Evolutionary conservation across 2,329 filamentous ascomycete species (phyloP), one percentile per base, ranked within the genome.

Genomic region (Sporothrix inflata): DNA sequence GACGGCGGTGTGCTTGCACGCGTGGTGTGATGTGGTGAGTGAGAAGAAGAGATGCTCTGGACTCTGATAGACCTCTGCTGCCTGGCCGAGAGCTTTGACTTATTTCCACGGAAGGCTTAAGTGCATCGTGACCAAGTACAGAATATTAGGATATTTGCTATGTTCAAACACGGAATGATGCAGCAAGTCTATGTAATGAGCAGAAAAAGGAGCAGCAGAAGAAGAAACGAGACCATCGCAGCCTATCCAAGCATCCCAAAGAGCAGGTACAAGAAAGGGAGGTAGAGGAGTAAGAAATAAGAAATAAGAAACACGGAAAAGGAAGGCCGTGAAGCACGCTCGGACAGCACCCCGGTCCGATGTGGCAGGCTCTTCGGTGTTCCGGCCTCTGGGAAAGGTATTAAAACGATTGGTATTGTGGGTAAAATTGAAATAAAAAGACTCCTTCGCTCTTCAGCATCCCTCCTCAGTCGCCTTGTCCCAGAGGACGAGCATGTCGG

Each of bases 331-430:
- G 14, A 34, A n/a, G 21, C 63, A 19, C 24, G 8, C 4, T n/a
- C 42, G 21, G 34, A 40, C 55, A 4, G 30, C 12, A 27, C 3
- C 12, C 24, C 14, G 11, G 51, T 11, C 30, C 5, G 30, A n/a
- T 7, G 14, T 27, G 45, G 16, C 3, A 16, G 4, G 8, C 34
- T 27, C 40, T 51, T 34, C 16, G 24, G 19, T 11, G 2, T 24
- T 9, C 45, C 8, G 8, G 42, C 24, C 42, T 53, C 27, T 21
- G 19, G 14, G 11, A 14, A 65, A 21, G 7, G 21, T 51, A 67
- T 66, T 49, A 67, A 53, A 51, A 51, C 16, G 19, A 53, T 12
- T 67, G 65, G 27, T 67, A 67, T 40, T 67, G 45, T 51, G 21
- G 38, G 34, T 67, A 21, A 34, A 12, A 66, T 34, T 51, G 11